These are phyloP conservation scores for Hydnum rufescens DNA, from an alignment of 768 basidiomycete genomes.

Conservation along the genomic window DNA sequence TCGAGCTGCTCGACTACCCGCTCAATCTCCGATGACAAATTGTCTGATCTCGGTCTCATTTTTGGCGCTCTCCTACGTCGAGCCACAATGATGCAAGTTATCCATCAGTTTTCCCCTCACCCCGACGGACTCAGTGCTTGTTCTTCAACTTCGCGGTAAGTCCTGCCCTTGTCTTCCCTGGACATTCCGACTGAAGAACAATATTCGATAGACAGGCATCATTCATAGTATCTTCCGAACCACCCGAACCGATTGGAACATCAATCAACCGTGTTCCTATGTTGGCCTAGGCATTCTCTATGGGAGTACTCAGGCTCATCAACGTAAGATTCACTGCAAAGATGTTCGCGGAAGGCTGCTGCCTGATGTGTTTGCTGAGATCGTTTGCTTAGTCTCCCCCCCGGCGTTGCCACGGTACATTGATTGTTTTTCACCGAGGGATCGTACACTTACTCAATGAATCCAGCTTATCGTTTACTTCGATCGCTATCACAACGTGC, in stretches of 20 bases:
- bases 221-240: constrained; percentile 12
- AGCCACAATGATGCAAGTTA: constrained; percentile 12
- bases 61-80: constrained; percentile 23
- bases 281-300: constrained; percentile 9
- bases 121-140: constrained; percentile 13
- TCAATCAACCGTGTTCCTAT: constrained; percentile 12
- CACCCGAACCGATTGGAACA: constrained; percentile 6
- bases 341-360: constrained; percentile 42
- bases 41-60: constrained; percentile 29
- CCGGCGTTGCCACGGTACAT: background rate
- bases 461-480: constrained; percentile 55
- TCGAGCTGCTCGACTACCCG: constrained; percentile 29
- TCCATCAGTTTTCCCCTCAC: constrained; percentile 10
- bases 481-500: constrained; percentile 41
- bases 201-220: background rate
- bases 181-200: background rate
- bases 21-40: constrained; percentile 22
- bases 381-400: constrained; percentile 58
- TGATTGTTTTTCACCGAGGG: no score
- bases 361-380: constrained; percentile 62
- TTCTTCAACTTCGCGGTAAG: constrained; percentile 13
- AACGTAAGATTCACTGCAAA: constrained; percentile 3
- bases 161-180: background rate
- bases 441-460: no score
- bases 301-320: constrained; percentile 31